These are phyloP conservation scores for Lasiosphaeris hirsuta DNA, from an alignment of 495 filamentous ascomycete genomes.

Conservation along the genomic window DNA sequence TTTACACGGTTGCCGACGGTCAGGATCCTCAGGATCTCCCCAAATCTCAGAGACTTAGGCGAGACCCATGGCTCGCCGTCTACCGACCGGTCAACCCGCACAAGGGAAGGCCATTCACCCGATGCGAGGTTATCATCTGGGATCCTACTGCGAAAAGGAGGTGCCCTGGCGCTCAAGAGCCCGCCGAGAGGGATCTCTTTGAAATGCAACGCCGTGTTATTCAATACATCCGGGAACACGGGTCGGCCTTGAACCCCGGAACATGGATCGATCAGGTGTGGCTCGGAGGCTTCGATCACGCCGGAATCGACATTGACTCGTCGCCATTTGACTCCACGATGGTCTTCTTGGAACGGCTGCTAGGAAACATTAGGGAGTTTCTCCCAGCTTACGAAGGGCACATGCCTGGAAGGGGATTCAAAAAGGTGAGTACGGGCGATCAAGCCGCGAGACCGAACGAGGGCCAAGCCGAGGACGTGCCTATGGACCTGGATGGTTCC, in stretches of 20 bases:
- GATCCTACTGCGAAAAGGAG: constrained; percentile 30
- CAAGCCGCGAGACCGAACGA: neutral
- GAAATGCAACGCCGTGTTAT: constrained; percentile 41
- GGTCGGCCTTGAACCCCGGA: constrained; percentile 19
- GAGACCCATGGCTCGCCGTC: constrained; percentile 43
- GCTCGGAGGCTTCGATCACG: constrained; percentile 32
- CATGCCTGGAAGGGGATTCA: constrained; percentile 25
- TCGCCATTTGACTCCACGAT: constrained; percentile 24
- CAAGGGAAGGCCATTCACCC: constrained; percentile 1
- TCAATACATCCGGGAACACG: constrained; percentile 25
- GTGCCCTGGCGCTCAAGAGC: constrained; percentile 5
- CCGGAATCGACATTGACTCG: constrained; percentile 12
- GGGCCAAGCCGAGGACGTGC: neutral
- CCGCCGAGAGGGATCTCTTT: constrained; percentile 27
- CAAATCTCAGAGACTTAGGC: constrained; percentile 10
- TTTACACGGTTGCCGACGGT: constrained; percentile 41
- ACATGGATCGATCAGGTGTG: constrained; percentile 35
- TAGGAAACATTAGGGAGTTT: constrained; percentile 21
- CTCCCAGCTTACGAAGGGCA: constrained; percentile 27
- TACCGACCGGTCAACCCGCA: constrained; percentile 37
- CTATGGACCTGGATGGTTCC: constrained; percentile 21
- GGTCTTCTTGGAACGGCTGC: constrained; percentile 19
- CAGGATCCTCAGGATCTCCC: constrained; percentile 29
- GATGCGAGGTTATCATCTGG: constrained; percentile 47
- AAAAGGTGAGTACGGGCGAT: constrained; percentile 2